Conservation (phyloP, 192 early-diverging fungal species). For the Coemansia sp. region DNA sequence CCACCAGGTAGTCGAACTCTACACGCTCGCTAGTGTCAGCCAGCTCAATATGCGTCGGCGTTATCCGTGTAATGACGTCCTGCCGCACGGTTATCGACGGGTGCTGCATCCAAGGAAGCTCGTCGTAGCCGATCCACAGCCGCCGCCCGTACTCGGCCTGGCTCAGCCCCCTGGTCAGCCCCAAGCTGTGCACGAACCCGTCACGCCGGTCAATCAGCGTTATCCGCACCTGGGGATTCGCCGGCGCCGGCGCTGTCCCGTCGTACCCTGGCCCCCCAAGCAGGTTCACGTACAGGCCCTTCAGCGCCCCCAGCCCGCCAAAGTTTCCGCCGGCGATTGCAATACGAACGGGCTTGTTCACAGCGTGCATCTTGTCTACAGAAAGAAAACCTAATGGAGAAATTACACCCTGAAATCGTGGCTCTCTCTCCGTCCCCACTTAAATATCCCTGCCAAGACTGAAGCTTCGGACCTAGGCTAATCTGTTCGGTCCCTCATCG, state of each 20-base stretch:
- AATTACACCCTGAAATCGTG: too few relatives aligned
- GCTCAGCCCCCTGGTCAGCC: constrained; percentile 43
- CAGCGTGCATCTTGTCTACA: constrained; percentile 12
- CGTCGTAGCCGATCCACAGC: constrained; percentile 52
- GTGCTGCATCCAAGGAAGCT: constrained; percentile 31
- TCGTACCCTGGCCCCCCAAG: constrained; percentile 30
- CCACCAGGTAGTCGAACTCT: constrained; percentile 46
- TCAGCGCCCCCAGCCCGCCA: constrained; percentile 29
- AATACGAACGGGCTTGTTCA: constrained; percentile 23
- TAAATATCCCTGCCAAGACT: too few relatives aligned
- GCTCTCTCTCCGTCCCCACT: too few relatives aligned
- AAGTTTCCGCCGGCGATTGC: constrained; percentile 44
- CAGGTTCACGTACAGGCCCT: constrained; percentile 27
- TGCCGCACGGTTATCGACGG: constrained; percentile 36
- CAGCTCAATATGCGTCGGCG: constrained; percentile 16
- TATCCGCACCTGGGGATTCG: constrained; percentile 36
- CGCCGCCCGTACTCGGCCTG: constrained; percentile 43
- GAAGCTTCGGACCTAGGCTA: too few relatives aligned
- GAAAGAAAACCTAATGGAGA: not conserved
- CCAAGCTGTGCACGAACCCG: constrained; percentile 54
- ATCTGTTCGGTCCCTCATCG: too few relatives aligned
- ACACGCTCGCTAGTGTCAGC: constrained; percentile 13
- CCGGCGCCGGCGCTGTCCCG: constrained; percentile 29
- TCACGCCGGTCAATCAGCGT: constrained; percentile 53
- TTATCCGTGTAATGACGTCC: constrained; percentile 36